These are phyloP conservation scores for Ophiostoma sp. DNA, from an alignment of 2,329 filamentous ascomycete species.

Conservation along the genomic window DNA sequence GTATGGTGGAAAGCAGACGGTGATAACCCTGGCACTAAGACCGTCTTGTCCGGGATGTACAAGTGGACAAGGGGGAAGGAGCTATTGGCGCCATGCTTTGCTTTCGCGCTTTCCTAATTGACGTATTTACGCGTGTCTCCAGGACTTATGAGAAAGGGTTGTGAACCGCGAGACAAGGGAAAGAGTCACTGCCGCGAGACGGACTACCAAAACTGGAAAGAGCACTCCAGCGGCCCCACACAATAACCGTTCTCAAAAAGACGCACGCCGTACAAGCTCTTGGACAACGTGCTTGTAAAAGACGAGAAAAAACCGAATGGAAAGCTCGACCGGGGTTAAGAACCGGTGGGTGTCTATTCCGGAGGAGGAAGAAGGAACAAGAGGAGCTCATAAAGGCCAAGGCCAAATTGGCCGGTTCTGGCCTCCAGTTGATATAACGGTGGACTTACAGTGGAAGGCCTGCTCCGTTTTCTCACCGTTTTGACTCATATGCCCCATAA, in stretches of 20 bases:
- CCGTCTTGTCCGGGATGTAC: background rate
- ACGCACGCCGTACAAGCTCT: too few species aligned
- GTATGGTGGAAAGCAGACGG: background rate
- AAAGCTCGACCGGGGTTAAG: background rate
- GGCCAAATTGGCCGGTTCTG: background rate
- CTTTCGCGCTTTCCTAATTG: background rate
- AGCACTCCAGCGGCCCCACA: constrained; percentile 12
- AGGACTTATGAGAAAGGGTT: background rate
- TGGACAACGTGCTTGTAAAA: background rate
- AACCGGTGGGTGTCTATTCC: background rate
- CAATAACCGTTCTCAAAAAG: background rate
- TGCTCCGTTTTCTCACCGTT: background rate
- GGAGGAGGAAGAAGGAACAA: background rate
- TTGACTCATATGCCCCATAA: background rate
- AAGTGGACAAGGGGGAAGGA: background rate
- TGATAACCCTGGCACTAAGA: constrained; percentile 4
- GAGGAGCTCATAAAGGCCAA: background rate
- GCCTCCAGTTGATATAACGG: background rate
- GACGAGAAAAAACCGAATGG: background rate
- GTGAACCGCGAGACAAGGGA: background rate
- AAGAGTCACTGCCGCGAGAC: background rate
- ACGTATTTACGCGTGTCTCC: constrained; percentile 7
- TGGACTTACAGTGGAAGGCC: background rate
- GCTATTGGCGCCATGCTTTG: background rate
- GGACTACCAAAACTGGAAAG: background rate